Percentiles rank a stretch among this genome's conserved stretches.
phyloP scores from a whole-genome alignment of 1,284 basidiomycete species.

The Irpex lacteus region DNA sequence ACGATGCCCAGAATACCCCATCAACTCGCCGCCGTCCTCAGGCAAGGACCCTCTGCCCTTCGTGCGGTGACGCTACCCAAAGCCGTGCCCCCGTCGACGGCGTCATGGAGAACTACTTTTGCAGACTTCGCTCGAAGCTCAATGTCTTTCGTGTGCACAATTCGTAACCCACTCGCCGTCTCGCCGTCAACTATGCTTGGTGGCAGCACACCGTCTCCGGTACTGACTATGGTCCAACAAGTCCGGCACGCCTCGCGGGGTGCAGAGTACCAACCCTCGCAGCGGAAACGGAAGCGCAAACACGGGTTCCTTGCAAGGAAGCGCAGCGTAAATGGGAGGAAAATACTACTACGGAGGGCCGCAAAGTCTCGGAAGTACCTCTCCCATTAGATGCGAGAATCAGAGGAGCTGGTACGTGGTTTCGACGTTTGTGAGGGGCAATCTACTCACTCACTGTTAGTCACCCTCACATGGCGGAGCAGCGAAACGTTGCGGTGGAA shows the following conservation, averaged over 20 bases:
- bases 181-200: background rate
- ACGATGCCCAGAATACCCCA: constrained; percentile 27
- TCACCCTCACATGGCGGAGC: too few species aligned
- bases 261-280: constrained; percentile 85
- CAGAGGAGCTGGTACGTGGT: background rate
- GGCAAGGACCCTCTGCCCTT: constrained; percentile 17
- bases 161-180: constrained; percentile 4
- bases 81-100: constrained; percentile 7
- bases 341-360: constrained; percentile 42
- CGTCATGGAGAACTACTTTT: constrained; percentile 1
- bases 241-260: constrained; percentile 54
- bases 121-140: constrained; percentile 2
- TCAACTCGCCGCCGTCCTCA: constrained; percentile 22
- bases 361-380: constrained; percentile 39
- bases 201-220: constrained; percentile 6
- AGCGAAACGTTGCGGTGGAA: background rate
- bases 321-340: constrained; percentile 59
- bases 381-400: constrained; percentile 29
- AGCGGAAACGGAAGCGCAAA: constrained; percentile 84
- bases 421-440: too few species aligned
- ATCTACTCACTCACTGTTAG: too few species aligned
- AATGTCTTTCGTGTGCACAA: constrained; percentile 2
- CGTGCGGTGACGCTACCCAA: constrained; percentile 5
- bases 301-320: constrained; percentile 83
- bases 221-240: constrained; percentile 34